Evolutionary conservation across 805 yeast species (phyloP), one percentile per base, ranked within the genome.

Genomic region (Torulaspora maleeae): DNA sequence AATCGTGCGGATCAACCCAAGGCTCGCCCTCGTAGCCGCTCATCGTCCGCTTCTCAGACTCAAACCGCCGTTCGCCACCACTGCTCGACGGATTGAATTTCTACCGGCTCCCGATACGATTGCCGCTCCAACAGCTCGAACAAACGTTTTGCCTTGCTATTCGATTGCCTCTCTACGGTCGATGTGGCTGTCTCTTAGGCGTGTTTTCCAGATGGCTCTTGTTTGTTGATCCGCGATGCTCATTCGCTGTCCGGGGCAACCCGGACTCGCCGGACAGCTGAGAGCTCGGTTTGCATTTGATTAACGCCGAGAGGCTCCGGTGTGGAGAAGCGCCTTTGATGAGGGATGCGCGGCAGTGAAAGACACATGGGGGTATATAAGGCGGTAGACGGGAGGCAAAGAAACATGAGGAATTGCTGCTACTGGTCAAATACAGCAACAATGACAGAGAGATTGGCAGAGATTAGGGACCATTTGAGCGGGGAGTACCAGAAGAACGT

Each of bases 361-460:
- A 2, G 15, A 19, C 15, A 9, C 13, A 27, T 27, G 30, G 22
- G 20, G 20, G 17, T 32, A 32, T 32, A 32, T 32, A 32, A 32
- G 20, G 12, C 10, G 22, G 15, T 4, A 12, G 6, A 9, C 5
- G 4, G 5, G 25, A 6, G 25, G 10, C 25, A 22, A 8, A 6
- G 10, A 22, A 8, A 2, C 25, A 22, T 22, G 25, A 22, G 25
- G 8, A 22, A 7, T 22, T 8, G 10, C 10, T 22, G 25, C 32
- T 27, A 30, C 38, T 19, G 27, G 20, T 5, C 3, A 13, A 30
- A 27, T 24, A 7, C 22, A 11, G 30, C 22, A 11, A 20, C 24
- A 28, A 38, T 62, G 67, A 49, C 65, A 9, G 54, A 55, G 41
- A 58, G 70, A 47, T 51, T 66, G 42, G 45, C 56, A 27, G 57